Evolutionary conservation across 805 yeast genomes (phyloP).

Genomic region (Barnettozyma siamensis): DNA sequence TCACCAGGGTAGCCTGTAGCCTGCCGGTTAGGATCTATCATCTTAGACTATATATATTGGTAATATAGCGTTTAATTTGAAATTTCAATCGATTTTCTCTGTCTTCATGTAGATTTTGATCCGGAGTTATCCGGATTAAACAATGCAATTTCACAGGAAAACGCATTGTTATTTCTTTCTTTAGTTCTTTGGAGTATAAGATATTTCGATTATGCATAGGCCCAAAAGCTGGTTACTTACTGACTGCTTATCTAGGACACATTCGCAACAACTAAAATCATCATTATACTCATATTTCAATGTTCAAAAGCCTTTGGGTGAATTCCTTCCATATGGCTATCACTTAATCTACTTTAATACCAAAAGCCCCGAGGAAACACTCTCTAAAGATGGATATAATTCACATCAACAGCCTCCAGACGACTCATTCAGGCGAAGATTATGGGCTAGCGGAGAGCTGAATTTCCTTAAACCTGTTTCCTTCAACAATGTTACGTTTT

Average conservation of each 20-base stretch:
- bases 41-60: too few species aligned
- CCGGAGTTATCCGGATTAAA: too few species aligned
- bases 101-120: too few species aligned
- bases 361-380: conserved; percentile 34
- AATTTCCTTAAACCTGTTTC: conserved; percentile 32
- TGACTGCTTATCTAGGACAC: conserved; percentile 17
- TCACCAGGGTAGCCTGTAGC: too few species aligned
- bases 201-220: conserved; percentile 3
- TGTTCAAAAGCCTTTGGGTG: conserved; percentile 16
- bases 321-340: conserved; percentile 43
- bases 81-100: too few species aligned
- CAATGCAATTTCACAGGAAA: too few species aligned
- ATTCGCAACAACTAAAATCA: conserved; percentile 20
- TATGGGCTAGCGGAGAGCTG: conserved; percentile 78
- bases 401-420: conserved; percentile 43
- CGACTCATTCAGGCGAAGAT: conserved; percentile 44
- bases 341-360: conserved; percentile 70
- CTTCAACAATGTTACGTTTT: conserved; percentile 35
- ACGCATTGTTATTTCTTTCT: too few species aligned
- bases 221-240: conserved; percentile 17
- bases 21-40: too few species aligned
- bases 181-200: too few species aligned
- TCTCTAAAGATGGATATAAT: conserved; percentile 77
- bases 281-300: conserved; percentile 22
- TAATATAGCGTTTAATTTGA: too few species aligned